Evolutionary conservation across 306 rosid genomes (phyloP), one percentile per base, ranked within the genome.

Genomic region (Prunus salicina): DNA sequence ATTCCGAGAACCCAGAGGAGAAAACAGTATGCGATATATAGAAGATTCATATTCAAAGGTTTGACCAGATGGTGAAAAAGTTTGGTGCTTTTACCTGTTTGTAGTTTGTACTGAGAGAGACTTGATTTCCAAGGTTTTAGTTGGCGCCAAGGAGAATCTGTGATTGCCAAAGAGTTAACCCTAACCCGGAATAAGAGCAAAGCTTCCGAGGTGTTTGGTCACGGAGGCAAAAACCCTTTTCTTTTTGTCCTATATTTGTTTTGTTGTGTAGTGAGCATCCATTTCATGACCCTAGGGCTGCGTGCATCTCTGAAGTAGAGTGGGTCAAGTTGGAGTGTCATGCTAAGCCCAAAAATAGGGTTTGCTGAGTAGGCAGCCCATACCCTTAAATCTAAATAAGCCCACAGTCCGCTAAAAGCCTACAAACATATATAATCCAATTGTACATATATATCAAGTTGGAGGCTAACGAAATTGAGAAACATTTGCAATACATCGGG

Each of bases 171-270:
- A 74, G 78, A 32, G 75, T 64, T 82, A 87, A 82, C 90, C 89
- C 94, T 87, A 87, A 84, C 84, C 90, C 91, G 79, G 89, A 83
- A 85, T 87, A 87, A 82, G 86, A 78, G 61, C 52, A 19, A 51
- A 46, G 28, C 61, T 53, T 60, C 77, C 43, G 28, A 73, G 64
- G 58, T 81, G 87, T 84, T 84, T 78, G 87, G 87, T 58, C 80
- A 81, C 81, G 76, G 76, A 69, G 82, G 50, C 82, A 78, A 32
- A 38, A 38, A 38, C 52, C 61, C 41, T 14, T 2, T 43, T 24
- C 38, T 24, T 22, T 76, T 47, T 34, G 19, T 30, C 41, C 38
- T 20, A 50, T 14, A 50, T 50, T 13, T 15, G 3, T 9, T 34
- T 70, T 49, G 25, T 50, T 55, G 27, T n/a, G 61, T 20, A 10